Base-by-base conservation (phyloP, 768 basidiomycete genomes). In the Xanthoconium stramineum region DNA sequence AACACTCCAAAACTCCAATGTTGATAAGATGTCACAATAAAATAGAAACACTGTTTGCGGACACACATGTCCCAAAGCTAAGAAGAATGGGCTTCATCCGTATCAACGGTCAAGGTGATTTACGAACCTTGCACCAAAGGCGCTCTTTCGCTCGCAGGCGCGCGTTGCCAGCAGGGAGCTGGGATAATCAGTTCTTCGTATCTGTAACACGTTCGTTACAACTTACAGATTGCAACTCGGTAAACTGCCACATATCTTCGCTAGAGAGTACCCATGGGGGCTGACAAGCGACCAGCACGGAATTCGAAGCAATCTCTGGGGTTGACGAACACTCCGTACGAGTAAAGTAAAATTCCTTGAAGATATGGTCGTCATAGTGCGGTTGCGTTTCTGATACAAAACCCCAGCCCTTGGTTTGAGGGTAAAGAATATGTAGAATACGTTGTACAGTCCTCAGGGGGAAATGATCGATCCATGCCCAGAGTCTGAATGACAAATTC, bases 1-100 rank as follows among this genome's bases (percentile, higher is more conserved):
- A 85, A 85, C 20, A 72, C 77, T 6, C 84, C 84, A 61, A 85
- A 85, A 7, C 80, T 72, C 84, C 84, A 86, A 15, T 80, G 76
- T 45, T 78, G 75, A 62, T 84, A 86, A 5, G 80, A 80, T 7
- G 83, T 84, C 50, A 86, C 62, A 15, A 84, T 76, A 50, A 85
- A 86, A 75, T 79, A 83, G 30, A 74, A 79, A 5, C 78, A 76
- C 28, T 76, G 72, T 57, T 72, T 73, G 39, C 70, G 64, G 44
- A 76, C 78, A 67, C 84, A 86, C 19, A 73, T 61, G 64, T 86
- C 84, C 81, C 82, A 85, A 35, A 71, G 58, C 70, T 71, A 52
- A 30, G 38, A 42, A 19, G n/a, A 30, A 50, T 61, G 13, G 70
- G 58, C 47, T 49, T 39, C 28, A 39, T 39, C 24, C 24, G 24